Base-by-base conservation (phyloP, 164 flowering plant species). In the Nymphaea thermarum region DNA sequence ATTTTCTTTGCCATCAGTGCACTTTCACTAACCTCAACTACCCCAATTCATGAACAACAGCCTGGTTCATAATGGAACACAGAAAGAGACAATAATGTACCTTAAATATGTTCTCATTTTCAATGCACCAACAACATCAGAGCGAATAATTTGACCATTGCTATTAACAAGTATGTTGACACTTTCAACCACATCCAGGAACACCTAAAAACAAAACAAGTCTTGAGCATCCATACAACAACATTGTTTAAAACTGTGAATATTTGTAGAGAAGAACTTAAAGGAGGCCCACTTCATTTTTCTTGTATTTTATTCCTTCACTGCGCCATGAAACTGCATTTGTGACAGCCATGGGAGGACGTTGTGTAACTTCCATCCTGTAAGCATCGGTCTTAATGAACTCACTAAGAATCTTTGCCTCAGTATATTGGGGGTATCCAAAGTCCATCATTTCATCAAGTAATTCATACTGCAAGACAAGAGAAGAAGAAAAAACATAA, bases 291-390 rank as follows among this genome's bases (percentile, higher is more conserved):
- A 90, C 99, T 77, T 92, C 99, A 78, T 92, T 95, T 83, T 95
- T 95, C 82, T 90, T 95, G 91, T 95, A 95, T 51, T 73, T 74
- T 75, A 92, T 90, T 67, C 99, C 99, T 83, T 95, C 99, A 83
- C 98, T 95, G 43, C 99, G 88, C 99, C 99, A 92, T 65, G 99
- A 95, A 53, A 95, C 98, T n/a, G 99, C 99, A 85, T 95, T 95
- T 63, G 99, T 95, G 2, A 95, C 98, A 77, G 99, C 99, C 99
- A 95, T 95, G 8, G 99, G 99, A 82, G 99, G 99, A 74, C 97
- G 82, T 75, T 90, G 98, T 5, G 88, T 73, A 70, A 86, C 98
- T 81, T 95, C 99, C 99, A 95, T 90, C 71, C 97, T 87, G 69
- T 95, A 92, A 63, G 99, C 99, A 90, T 95, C 99, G 7, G 98